These are phyloP conservation scores for Madurella fahalii DNA, from an alignment of 2,329 filamentous ascomycete species.

Conservation along the genomic window DNA sequence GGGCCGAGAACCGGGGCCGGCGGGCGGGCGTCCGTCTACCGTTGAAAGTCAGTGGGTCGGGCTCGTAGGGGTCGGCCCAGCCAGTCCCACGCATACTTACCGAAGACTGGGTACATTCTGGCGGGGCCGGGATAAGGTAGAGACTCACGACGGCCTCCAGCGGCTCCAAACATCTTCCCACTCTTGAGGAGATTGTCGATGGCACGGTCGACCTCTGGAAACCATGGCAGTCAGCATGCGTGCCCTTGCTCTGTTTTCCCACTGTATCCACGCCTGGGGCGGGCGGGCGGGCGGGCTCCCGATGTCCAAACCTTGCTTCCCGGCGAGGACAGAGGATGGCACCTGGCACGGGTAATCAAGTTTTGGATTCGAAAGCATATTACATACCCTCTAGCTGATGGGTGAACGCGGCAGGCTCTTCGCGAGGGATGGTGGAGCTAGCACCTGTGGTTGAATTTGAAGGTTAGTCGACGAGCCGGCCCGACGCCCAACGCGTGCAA, in stretches of 20 bases:
- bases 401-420: slow-evolving; percentile 33
- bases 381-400: slow-evolving; percentile 37
- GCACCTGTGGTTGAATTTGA: slow-evolving; percentile 26
- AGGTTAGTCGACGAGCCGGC: slow-evolving; percentile 10
- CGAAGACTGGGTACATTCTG: slow-evolving; percentile 54
- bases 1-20: slow-evolving; percentile 63
- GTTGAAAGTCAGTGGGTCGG: slow-evolving; percentile 24
- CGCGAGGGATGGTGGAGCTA: slow-evolving; percentile 34
- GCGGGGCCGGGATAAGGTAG: slow-evolving; percentile 58
- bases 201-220: slow-evolving; percentile 86
- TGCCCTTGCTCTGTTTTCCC: not conserved
- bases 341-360: not conserved
- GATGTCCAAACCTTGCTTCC: not conserved
- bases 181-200: slow-evolving; percentile 96
- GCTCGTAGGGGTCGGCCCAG: slow-evolving; percentile 23
- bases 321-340: not conserved
- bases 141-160: slow-evolving; percentile 73
- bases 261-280: not conserved
- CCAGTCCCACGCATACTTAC: slow-evolving; percentile 43
- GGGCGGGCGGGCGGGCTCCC: not conserved
- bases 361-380: not conserved
- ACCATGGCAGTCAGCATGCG: slow-evolving; percentile 26
- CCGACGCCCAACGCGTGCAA: not conserved
- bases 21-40: slow-evolving; percentile 66
- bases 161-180: slow-evolving; percentile 77